Evolutionary conservation across 805 yeast species (phyloP).

Genomic region (Clavispora vitiphila): DNA sequence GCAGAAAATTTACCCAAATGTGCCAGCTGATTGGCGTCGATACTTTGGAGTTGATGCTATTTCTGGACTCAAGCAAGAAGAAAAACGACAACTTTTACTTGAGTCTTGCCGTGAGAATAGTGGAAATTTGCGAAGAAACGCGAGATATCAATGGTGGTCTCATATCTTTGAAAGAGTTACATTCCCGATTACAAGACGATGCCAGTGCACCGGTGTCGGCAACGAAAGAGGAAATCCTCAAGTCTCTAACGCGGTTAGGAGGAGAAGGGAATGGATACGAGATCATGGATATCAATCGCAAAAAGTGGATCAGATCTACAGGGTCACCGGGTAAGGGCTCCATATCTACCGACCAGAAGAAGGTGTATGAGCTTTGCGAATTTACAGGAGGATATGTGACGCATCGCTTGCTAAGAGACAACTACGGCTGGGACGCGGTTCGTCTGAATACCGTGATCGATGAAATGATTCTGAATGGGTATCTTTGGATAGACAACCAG

Average conservation of each 20-base stretch:
- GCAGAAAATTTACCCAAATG: conserved; percentile 69
- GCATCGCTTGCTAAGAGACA: conserved; percentile 58
- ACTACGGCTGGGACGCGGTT: conserved; percentile 65
- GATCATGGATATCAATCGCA: conserved; percentile 46
- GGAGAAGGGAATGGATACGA: conserved; percentile 70
- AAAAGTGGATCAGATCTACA: conserved; percentile 44
- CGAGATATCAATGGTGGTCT: conserved; percentile 79
- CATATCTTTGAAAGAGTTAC: conserved; percentile 48
- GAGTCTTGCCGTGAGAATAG: conserved; percentile 66
- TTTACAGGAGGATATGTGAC: conserved; percentile 71
- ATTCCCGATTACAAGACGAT: conserved; percentile 24
- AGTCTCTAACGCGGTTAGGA: conserved; percentile 49
- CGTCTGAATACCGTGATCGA: conserved; percentile 62
- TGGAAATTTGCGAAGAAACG: conserved; percentile 70
- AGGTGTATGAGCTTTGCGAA: conserved; percentile 70
- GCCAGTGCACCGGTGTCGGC: conserved; percentile 27
- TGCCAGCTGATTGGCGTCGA: conserved; percentile 82
- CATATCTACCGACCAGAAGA: conserved; percentile 56
- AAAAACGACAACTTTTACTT: conserved; percentile 50
- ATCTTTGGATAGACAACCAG: conserved; percentile 74
- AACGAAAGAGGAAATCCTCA: conserved; percentile 48
- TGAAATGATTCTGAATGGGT: conserved; percentile 76
- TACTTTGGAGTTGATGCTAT: conserved; percentile 47
- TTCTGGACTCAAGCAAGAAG: conserved; percentile 21
- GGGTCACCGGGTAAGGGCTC: conserved; percentile 22